Evolutionary conservation across 148 eudicot species (phyloP), one percentile per base, ranked within the genome.

Genomic region (Rheum nobile): DNA sequence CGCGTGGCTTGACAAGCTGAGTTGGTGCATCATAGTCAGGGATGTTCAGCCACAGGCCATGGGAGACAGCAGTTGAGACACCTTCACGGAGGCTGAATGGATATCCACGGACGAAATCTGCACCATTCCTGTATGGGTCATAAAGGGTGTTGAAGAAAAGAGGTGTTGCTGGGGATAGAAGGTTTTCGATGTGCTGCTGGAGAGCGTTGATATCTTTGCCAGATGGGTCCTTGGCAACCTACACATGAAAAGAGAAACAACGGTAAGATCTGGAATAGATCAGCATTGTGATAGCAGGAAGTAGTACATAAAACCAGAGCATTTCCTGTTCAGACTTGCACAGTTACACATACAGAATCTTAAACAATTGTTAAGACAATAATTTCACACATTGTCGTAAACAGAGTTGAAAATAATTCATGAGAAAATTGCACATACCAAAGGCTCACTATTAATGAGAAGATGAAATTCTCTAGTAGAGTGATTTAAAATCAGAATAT

Each of bases 11-110:
- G 50, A 91, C 96, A 67, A 91, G 93, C 72, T 91, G 96, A n/a
- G 96, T 91, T 13, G 96, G 96, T 4, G 96, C 96, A 84, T 91
- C 96, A 59, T 91, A 88, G 67, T 91, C 96, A 50, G 96, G 96
- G 67, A 91, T 84, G 77, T 91, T 88, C 67, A 90, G 82, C 96
- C 96, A 90, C 6, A 90, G 89, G 16, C 96, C 96, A 28, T 90
- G 96, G 44, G 96, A 90, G 44, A 90, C 92, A 21, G 92, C 96
- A n/a, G 96, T 91, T 0, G 86, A 80, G 72, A 77, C 91, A 74
- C 96, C 96, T 77, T 88, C 96, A 71, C 96, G 90, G 11, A 88
- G 83, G 65, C 96, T 91, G 87, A 91, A 91, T 0, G 96, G 96
- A 67, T 91, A 91, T 52, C 96, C 96, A 75, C 93, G 96, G 3